Percentiles rank a stretch among this genome's conserved stretches.
Evolutionary conservation across 2,329 filamentous ascomycete species (phyloP).

Genomic region (Sarocladium strictum): DNA sequence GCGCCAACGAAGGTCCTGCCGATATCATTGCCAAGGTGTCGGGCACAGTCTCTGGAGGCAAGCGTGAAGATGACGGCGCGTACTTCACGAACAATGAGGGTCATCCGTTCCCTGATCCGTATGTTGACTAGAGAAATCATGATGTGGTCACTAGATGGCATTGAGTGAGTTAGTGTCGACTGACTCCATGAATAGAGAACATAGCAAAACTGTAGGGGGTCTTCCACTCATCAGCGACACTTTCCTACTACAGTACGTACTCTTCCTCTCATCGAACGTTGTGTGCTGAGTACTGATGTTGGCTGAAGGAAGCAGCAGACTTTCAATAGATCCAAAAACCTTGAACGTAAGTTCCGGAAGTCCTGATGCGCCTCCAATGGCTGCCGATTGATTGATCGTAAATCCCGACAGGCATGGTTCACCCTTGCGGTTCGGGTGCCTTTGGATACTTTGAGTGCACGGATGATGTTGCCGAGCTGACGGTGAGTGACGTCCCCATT

Average conservation of each 20-base stretch:
- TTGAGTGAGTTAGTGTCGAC: too few species aligned
- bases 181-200: slow-evolving; percentile 15
- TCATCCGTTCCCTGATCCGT: slow-evolving; percentile 43
- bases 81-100: slow-evolving; percentile 52
- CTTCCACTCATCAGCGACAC: slow-evolving; percentile 44
- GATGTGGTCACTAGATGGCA: too few species aligned
- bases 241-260: slow-evolving; percentile 41
- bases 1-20: slow-evolving; percentile 45
- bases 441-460: slow-evolving; percentile 39
- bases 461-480: slow-evolving; percentile 42
- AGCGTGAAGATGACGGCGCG: slow-evolving; percentile 39
- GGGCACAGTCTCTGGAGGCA: slow-evolving; percentile 37
- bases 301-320: slow-evolving; percentile 39
- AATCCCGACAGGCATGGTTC: slow-evolving; percentile 23
- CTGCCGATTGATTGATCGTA: not conserved
- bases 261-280: too few species aligned
- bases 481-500: too few species aligned
- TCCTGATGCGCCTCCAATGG: not conserved
- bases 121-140: slow-evolving; percentile 15
- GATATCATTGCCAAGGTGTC: slow-evolving; percentile 45
- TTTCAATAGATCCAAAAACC: slow-evolving; percentile 49
- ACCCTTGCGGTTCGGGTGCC: slow-evolving; percentile 31
- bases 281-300: too few species aligned
- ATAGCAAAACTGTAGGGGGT: slow-evolving; percentile 48
- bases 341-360: slow-evolving; percentile 28